phyloP scores from a whole-genome alignment of 371 early-diverging fungal species.

The Sporodiniella umbellata region DNA sequence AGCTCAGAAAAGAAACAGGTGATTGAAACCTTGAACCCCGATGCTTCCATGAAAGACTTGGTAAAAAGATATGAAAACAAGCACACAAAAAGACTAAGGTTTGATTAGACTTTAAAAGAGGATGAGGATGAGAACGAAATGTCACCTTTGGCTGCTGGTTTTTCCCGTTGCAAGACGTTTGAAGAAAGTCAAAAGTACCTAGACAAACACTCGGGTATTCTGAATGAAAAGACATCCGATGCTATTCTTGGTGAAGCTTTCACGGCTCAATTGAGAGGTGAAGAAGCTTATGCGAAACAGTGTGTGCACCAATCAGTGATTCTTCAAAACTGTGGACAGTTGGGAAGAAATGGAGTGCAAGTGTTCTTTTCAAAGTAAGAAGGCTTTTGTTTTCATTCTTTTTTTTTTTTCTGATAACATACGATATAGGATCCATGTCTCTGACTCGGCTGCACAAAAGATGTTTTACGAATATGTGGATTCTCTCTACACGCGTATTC shows the following conservation, averaged over 20 bases:
- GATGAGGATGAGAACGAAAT: conserved; percentile 55
- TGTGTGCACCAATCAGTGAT: conserved; percentile 81
- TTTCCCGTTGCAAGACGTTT: conserved; percentile 62
- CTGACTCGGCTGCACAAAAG: conserved; percentile 56
- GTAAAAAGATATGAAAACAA: conserved; percentile 22
- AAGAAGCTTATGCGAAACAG: conserved; percentile 62
- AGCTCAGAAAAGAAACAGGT: conserved; percentile 49
- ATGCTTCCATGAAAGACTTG: conserved; percentile 44
- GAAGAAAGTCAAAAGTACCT: conserved; percentile 70
- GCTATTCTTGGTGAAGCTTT: conserved; percentile 89
- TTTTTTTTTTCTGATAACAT: not conserved
- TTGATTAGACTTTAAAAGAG: conserved; percentile 27
- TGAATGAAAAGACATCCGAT: conserved; percentile 70
- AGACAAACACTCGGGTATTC: conserved; percentile 63
- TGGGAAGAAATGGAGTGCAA: conserved; percentile 82
- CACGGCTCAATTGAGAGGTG: conserved; percentile 69
- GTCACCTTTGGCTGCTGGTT: conserved; percentile 59
- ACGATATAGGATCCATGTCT: conserved; percentile 33
- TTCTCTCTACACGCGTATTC: conserved; percentile 77
- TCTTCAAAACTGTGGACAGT: conserved; percentile 78
- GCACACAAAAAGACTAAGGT: not conserved
- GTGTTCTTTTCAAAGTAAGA: conserved; percentile 82
- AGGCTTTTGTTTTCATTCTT: conserved; percentile 3
- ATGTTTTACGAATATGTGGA: conserved; percentile 86
- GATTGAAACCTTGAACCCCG: conserved; percentile 74